These are phyloP conservation scores for Colletotrichum sp. DNA, from an alignment of 2,329 filamentous ascomycete genomes.

Conservation along the genomic window DNA sequence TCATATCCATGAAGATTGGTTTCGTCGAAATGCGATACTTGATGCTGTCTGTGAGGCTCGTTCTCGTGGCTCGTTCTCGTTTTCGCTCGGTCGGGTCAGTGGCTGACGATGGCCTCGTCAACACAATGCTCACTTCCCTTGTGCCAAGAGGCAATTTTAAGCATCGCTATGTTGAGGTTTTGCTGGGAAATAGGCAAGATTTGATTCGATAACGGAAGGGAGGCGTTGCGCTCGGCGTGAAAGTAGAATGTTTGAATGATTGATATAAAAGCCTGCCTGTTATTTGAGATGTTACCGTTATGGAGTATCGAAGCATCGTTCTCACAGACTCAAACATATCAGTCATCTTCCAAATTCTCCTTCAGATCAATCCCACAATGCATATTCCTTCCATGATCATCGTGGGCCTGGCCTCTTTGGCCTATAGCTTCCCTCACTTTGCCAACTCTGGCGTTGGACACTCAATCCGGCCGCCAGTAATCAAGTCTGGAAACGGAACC, in stretches of 20 bases:
- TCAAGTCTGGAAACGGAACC: not conserved
- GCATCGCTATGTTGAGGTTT: not conserved
- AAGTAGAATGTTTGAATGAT: not conserved
- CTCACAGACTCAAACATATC: not conserved
- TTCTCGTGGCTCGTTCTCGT: not conserved
- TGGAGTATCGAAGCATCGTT: not conserved
- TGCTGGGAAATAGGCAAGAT: not conserved
- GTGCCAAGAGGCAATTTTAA: not conserved
- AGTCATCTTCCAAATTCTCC: not conserved
- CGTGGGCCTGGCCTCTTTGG: not conserved
- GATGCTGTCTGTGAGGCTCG: not conserved
- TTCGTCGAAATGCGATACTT: not conserved
- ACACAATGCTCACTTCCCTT: not conserved
- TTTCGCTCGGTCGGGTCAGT: not conserved
- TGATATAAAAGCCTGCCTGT: not conserved
- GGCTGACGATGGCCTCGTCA: not conserved
- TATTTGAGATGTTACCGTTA: not conserved
- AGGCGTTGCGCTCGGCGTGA: not conserved
- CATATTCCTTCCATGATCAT: not conserved
- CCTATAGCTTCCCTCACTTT: not conserved
- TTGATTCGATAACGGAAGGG: not conserved
- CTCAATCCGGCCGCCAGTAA: not conserved
- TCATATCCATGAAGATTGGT: not conserved
- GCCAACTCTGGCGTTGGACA: not conserved
- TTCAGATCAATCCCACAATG: not conserved